These are phyloP conservation scores for Serendipita indica DNA, from an alignment of 768 basidiomycete species.

Conservation along the genomic window DNA sequence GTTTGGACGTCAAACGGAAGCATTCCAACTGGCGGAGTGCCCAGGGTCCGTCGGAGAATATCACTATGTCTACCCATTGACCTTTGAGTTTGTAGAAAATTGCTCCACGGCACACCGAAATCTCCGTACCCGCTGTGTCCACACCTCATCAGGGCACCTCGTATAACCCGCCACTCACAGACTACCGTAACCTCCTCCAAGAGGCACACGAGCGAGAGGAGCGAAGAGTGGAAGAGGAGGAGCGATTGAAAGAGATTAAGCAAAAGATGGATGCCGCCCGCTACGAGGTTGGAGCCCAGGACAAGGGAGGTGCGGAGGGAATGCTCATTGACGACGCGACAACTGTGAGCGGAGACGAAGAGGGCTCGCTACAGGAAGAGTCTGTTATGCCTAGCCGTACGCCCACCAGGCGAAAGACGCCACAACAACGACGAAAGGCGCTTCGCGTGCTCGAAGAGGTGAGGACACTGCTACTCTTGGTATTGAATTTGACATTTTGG, in stretches of 20 bases:
- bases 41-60: too few species aligned
- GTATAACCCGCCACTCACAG: conserved; percentile 70
- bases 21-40: background rate
- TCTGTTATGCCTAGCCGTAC: conserved; percentile 26
- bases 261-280: conserved; percentile 40
- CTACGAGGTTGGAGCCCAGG: conserved; percentile 21
- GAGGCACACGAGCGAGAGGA: conserved; percentile 55
- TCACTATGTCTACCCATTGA: too few species aligned
- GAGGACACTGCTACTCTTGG: conserved; percentile 13
- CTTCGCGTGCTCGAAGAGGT: conserved; percentile 52
- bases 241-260: conserved; percentile 38
- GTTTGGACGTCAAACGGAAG: conserved; percentile 30
- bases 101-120: conserved; percentile 33
- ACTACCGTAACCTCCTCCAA: conserved; percentile 56
- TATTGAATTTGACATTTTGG: conserved; percentile 6
- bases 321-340: conserved; percentile 47
- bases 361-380: conserved; percentile 20
- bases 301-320: conserved; percentile 35
- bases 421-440: conserved; percentile 55
- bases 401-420: conserved; percentile 38
- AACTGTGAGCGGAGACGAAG: conserved; percentile 16
- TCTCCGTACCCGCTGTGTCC: conserved; percentile 48
- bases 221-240: conserved; percentile 37
- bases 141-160: conserved; percentile 73
- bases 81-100: too few species aligned